Evolutionary conservation across 2,329 filamentous ascomycete genomes (phyloP).

Genomic region (Phyllosticta capitalensis): DNA sequence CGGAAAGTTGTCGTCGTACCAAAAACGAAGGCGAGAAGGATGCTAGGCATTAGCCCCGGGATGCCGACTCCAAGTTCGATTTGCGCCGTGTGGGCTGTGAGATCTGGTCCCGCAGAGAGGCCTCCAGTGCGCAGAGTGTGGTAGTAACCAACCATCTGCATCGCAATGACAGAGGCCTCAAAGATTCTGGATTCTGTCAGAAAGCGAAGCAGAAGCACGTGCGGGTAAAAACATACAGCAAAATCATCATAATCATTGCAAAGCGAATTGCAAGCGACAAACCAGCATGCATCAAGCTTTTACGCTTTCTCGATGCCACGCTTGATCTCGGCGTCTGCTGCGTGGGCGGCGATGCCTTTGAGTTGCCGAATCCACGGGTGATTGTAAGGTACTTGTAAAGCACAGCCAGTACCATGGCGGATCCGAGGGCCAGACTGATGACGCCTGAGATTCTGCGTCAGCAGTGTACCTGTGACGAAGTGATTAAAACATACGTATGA

Average conservation of each 20-base stretch:
- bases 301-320: slow-evolving; percentile 1
- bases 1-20: slow-evolving; percentile 5
- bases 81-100: slow-evolving; percentile 1
- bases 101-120: neutral
- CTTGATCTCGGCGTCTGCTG: neutral
- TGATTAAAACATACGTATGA: neutral
- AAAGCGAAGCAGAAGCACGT: no score
- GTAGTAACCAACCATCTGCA: slow-evolving; percentile 5
- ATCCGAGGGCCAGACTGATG: slow-evolving; percentile 2
- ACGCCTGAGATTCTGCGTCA: neutral
- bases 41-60: neutral
- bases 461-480: neutral
- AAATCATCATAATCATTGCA: slow-evolving; percentile 8
- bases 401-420: slow-evolving; percentile 2
- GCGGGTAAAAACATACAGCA: neutral
- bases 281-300: neutral
- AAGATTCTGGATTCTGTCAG: slow-evolving; percentile 1
- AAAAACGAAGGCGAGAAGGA: slow-evolving; percentile 5
- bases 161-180: slow-evolving; percentile 4
- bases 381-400: slow-evolving; percentile 3
- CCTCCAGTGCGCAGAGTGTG: neutral
- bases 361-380: neutral
- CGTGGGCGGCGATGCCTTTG: neutral
- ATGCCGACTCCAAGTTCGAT: slow-evolving; percentile 2
- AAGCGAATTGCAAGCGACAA: slow-evolving; percentile 7